Base-by-base conservation (phyloP, 2,329 filamentous ascomycete species). In the Diaporthe australafricana region DNA sequence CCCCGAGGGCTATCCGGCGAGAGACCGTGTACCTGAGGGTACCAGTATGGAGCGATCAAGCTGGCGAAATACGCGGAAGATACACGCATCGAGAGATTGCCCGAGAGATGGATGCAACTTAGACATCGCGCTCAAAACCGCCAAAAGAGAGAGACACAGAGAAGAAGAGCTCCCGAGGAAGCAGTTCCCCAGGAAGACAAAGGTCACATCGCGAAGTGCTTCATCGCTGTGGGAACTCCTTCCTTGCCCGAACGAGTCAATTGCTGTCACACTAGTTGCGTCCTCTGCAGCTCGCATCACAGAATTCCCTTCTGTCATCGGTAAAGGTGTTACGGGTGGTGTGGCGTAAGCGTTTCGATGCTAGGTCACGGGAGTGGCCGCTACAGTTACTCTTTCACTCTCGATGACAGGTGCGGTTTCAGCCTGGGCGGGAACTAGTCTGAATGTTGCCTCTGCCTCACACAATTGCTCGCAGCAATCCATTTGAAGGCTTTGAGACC, bases 321-420 rank as follows among this genome's bases (percentile, higher is more conserved):
- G 60, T 45, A 50, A 45, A 27, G 27, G 38, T 65, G 60, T 65
- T 50, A 65, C 60, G 60, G 45, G 60, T 65, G 60, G 60, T 50
- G 60, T 47, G 60, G 45, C 60, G 60, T 27, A 65, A 38, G 45
- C 60, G 60, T 65, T 65, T 50, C 60, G 60, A 25, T 48, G 60
- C 60, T 65, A 65, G 60, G 45, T 38, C 60, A 65, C 60, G 60
- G 60, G 60, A 38, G 45, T 50, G 60, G 60, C 60, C 60, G 60
- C 45, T 30, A 38, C 60, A 11, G 47, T 17, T 48, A 11, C 60
- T 50, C 20, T 38, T 35, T 35, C 16, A 16, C 25, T 16, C n/a
- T 65, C 60, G 22, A 65, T 65, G 60, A 65, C 60, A 45, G 45
- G 20, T 38, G 25, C 35, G 60, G 60, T 65, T 65, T 65, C 60